A percentile compares a stretch with the other conserved stretches of the same genome.
These are phyloP conservation scores for Grosmannia huntii DNA, from an alignment of 2,329 filamentous ascomycete genomes.

Conservation along the genomic window DNA sequence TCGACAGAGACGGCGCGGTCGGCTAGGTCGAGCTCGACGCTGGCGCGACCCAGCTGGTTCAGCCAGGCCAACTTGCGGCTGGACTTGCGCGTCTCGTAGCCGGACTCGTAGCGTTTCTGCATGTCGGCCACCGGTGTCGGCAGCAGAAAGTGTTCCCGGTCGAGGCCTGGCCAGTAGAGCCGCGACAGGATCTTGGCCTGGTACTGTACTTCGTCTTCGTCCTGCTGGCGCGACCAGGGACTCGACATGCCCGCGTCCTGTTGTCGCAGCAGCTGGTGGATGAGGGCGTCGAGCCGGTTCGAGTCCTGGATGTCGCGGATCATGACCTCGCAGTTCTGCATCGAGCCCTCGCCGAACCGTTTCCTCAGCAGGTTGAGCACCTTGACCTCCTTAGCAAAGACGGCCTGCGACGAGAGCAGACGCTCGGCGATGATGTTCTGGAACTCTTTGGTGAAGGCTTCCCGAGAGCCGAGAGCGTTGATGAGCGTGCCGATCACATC, in stretches of 20 bases:
- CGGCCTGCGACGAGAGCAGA: constrained; percentile 51
- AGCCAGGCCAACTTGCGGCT: constrained; percentile 83
- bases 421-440: constrained; percentile 81
- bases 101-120: constrained; percentile 58
- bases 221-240: constrained; percentile 7
- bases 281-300: constrained; percentile 53
- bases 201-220: constrained; percentile 29
- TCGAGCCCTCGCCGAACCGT: constrained; percentile 69
- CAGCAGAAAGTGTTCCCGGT: constrained; percentile 54
- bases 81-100: constrained; percentile 69
- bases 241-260: constrained; percentile 3
- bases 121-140: constrained; percentile 45
- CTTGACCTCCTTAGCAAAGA: constrained; percentile 67
- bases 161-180: constrained; percentile 82
- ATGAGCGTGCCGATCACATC: constrained; percentile 87
- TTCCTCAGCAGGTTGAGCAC: constrained; percentile 80
- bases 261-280: constrained; percentile 40
- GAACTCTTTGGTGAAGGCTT: constrained; percentile 88
- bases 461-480: constrained; percentile 74
- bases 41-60: constrained; percentile 66
- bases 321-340: constrained; percentile 97
- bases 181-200: constrained; percentile 81
- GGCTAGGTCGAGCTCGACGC: constrained; percentile 67
- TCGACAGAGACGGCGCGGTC: constrained; percentile 65
- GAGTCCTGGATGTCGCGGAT: constrained; percentile 85